Evolutionary conservation across 176 grass and related monocot genomes (phyloP).

Genomic region (Pontederia paniculata): DNA sequence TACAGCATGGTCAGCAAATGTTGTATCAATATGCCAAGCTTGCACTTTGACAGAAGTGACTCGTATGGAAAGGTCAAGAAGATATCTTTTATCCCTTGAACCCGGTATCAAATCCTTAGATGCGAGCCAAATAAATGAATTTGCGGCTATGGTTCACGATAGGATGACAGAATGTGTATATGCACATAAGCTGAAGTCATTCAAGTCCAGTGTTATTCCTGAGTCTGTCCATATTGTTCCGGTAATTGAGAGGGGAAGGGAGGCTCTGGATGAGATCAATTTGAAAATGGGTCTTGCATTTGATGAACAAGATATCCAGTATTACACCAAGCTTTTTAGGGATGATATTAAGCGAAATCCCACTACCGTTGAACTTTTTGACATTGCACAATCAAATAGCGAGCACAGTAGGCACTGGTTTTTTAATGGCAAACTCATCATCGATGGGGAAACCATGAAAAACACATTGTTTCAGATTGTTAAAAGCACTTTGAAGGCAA

Average conservation of each 20-base stretch:
- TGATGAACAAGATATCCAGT: constrained; percentile 85
- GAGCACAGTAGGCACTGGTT: constrained; percentile 93
- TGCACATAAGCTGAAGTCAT: constrained; percentile 50
- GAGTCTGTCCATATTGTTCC: constrained; percentile 55
- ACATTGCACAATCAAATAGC: constrained; percentile 82
- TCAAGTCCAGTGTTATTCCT: constrained; percentile 40
- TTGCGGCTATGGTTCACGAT: constrained; percentile 62
- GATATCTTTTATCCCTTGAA: constrained; percentile 52
- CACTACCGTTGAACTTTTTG: constrained; percentile 81
- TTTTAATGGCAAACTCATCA: constrained; percentile 72
- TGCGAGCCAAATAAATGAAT: constrained; percentile 46
- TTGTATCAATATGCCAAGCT: constrained; percentile 70
- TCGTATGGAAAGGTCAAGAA: constrained; percentile 68
- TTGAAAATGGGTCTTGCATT: constrained; percentile 79
- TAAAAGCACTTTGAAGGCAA: constrained; percentile 68
- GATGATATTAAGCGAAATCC: constrained; percentile 82
- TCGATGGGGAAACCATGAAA: constrained; percentile 61
- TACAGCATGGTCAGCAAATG: constrained; percentile 77
- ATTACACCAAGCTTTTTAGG: constrained; percentile 71
- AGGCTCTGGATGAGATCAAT: constrained; percentile 90
- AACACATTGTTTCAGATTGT: constrained; percentile 77
- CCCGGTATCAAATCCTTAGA: constrained; percentile 41
- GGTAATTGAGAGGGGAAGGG: constrained; percentile 57
- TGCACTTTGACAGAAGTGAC: constrained; percentile 57
- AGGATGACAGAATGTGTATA: constrained; percentile 92